phyloP scores from a whole-genome alignment of 345 rosid genomes.

The Hibiscus trionum region DNA sequence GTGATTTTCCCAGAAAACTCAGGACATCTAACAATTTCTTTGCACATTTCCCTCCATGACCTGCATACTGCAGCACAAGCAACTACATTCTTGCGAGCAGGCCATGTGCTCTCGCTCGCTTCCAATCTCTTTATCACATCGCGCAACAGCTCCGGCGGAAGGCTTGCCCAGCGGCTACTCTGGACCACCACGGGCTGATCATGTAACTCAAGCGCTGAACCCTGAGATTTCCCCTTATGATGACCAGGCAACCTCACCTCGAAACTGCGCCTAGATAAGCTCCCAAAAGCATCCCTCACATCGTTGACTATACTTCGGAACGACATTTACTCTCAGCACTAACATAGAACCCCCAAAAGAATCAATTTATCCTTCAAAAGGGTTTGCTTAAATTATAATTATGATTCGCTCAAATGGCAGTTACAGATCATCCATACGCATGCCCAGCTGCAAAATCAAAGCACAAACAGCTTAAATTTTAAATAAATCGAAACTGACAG shows the following conservation, averaged over 20 bases:
- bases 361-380: slow-evolving; percentile 3
- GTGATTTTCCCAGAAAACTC: slow-evolving; percentile 86
- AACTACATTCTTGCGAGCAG: slow-evolving; percentile 80
- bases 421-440: slow-evolving; percentile 5
- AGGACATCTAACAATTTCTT: slow-evolving; percentile 72
- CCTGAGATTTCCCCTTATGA: slow-evolving; percentile 65
- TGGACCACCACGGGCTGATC: slow-evolving; percentile 53
- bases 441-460: slow-evolving; percentile 22
- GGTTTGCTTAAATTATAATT: slow-evolving; percentile 6
- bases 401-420: slow-evolving; percentile 3
- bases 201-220: slow-evolving; percentile 59
- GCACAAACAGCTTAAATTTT: slow-evolving; percentile 11
- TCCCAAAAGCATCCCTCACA: slow-evolving; percentile 86
- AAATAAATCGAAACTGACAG: slow-evolving; percentile 20
- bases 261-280: slow-evolving; percentile 79
- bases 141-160: slow-evolving; percentile 78
- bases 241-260: slow-evolving; percentile 69
- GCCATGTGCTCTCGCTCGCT: slow-evolving; percentile 86
- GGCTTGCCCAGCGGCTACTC: slow-evolving; percentile 76
- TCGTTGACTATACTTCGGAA: slow-evolving; percentile 89
- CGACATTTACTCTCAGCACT: slow-evolving; percentile 46
- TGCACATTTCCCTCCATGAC: slow-evolving; percentile 93
- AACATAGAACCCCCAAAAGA: neutral
- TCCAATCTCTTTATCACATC: slow-evolving; percentile 91
- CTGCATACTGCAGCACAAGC: slow-evolving; percentile 94